A percentile compares a stretch with the other conserved stretches of the same genome.
Conservation (phyloP, 2,329 filamentous ascomycete genomes). For the Dothistroma septosporum region DNA sequence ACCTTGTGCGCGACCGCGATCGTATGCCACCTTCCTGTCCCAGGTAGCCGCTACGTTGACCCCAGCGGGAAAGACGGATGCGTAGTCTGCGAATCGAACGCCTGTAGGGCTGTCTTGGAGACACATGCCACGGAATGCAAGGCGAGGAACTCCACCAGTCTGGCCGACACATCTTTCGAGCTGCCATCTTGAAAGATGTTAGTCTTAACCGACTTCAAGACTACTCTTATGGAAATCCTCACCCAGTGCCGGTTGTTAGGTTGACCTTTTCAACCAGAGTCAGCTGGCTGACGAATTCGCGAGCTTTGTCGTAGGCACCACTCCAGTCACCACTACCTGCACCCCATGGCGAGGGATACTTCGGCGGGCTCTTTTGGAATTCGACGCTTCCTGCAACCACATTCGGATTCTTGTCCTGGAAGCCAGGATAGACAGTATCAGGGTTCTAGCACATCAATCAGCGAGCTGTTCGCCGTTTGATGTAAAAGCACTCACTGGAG, state of each 20-base stretch:
- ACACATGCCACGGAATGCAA: constrained; percentile 41
- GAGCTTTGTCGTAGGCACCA: constrained; percentile 31
- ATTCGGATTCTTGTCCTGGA: constrained; percentile 25
- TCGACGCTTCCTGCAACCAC: constrained; percentile 23
- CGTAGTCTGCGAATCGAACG: constrained; percentile 39
- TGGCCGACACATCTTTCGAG: constrained; percentile 37
- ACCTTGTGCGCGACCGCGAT: constrained; percentile 34
- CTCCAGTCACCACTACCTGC: constrained; percentile 45
- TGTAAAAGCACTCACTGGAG: constrained; percentile 15
- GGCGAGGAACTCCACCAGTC: constrained; percentile 33
- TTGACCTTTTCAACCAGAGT: constrained; percentile 36
- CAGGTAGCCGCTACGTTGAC: constrained; percentile 46
- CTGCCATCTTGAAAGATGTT: constrained; percentile 13
- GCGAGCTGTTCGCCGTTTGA: neutral
- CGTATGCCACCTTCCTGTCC: constrained; percentile 33
- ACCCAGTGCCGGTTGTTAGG: constrained; percentile 47
- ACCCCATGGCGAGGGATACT: constrained; percentile 30
- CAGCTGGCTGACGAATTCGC: constrained; percentile 32
- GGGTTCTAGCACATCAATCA: constrained; percentile 14
- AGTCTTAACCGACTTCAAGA: neutral
- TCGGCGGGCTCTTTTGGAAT: constrained; percentile 27
- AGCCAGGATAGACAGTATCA: constrained; percentile 28
- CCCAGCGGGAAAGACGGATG: constrained; percentile 41
- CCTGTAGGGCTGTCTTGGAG: constrained; percentile 43
- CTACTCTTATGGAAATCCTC: constrained; percentile 34